Evolutionary conservation across 805 yeast species (phyloP), one percentile per base, ranked within the genome.

Genomic region (Candida insectalens): DNA sequence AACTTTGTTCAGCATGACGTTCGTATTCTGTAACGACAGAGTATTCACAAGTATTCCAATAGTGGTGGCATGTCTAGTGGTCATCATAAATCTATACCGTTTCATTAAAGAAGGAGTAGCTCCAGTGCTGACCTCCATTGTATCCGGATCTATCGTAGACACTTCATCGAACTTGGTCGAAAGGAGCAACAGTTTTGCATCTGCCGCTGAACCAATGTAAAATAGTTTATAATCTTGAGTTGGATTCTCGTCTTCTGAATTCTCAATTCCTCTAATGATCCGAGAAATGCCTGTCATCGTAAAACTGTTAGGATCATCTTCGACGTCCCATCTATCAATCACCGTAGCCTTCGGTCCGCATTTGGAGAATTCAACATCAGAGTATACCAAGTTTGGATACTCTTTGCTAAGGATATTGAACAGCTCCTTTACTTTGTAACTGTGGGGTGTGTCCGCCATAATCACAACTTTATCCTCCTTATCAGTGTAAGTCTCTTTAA

Each of bases 41-140:
- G 97, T 89, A 51, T 92, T 94, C 26, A 92, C 88, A 22, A 92
- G 63, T 19, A 92, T 73, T 2, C 98, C 98, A 22, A 92, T 69
- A 1, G 97, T 89, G 2, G 92, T 88, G 0, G 97, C 94, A 1
- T 89, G 71, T 46, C 96, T 69, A 0, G 96, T 95, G 49, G 79
- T 65, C 50, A 83, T 89, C 84, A 92, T 85, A 47, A 69, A 77
- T 41, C 81, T 68, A 51, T 92, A 92, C 23, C 98, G 68, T 45
- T 79, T 78, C 79, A 78, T 79, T 36, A 92, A 60, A 8, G 85
- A 78, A 1, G 94, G 87, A 46, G 67, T 74, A 1, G 94, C 88
- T 0, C 87, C 88, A 26, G 59, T 57, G 1, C 55, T 45, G 1
- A 65, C 35, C 0, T 52, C 38, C 10, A 51, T 36, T 2, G 52